Percentiles rank a stretch among this genome's conserved stretches.
Conservation (phyloP, 2,329 filamentous ascomycete species). For the Proliferodiscus dingleyae region DNA sequence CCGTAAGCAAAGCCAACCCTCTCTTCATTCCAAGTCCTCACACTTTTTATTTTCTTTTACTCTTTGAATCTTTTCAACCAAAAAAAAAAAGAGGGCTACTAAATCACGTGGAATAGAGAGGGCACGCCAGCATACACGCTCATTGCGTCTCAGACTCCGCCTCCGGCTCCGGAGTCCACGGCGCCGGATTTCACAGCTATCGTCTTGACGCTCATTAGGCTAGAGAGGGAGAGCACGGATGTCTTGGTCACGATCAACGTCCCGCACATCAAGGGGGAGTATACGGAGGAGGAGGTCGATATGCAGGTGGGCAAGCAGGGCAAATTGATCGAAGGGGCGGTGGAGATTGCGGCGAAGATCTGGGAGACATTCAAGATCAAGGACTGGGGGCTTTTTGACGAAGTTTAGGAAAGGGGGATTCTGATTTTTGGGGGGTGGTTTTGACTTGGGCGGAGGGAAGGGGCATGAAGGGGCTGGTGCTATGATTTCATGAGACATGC, state of each 20-base stretch:
- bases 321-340: slow-evolving; percentile 61
- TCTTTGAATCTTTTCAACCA: slow-evolving; percentile 1
- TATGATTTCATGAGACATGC: too few species aligned
- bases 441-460: too few species aligned
- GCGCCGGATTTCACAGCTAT: slow-evolving; percentile 62
- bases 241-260: slow-evolving; percentile 84
- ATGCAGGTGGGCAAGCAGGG: slow-evolving; percentile 60
- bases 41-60: slow-evolving; percentile 17
- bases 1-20: slow-evolving; percentile 28
- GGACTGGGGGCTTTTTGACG: slow-evolving; percentile 67
- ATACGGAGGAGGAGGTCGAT: slow-evolving; percentile 68
- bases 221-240: slow-evolving; percentile 73
- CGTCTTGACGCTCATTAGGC: slow-evolving; percentile 69
- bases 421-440: not conserved
- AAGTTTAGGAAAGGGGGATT: too few species aligned
- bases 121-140: slow-evolving; percentile 62
- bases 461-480: too few species aligned
- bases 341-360: slow-evolving; percentile 63
- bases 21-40: not conserved
- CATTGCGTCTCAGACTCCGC: slow-evolving; percentile 58
- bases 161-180: slow-evolving; percentile 29
- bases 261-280: slow-evolving; percentile 72
- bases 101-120: slow-evolving; percentile 33
- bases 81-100: not conserved
- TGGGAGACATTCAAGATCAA: slow-evolving; percentile 71